These are phyloP conservation scores for Talaromyces thailandensis DNA, from an alignment of 495 filamentous ascomycete species.

Conservation along the genomic window DNA sequence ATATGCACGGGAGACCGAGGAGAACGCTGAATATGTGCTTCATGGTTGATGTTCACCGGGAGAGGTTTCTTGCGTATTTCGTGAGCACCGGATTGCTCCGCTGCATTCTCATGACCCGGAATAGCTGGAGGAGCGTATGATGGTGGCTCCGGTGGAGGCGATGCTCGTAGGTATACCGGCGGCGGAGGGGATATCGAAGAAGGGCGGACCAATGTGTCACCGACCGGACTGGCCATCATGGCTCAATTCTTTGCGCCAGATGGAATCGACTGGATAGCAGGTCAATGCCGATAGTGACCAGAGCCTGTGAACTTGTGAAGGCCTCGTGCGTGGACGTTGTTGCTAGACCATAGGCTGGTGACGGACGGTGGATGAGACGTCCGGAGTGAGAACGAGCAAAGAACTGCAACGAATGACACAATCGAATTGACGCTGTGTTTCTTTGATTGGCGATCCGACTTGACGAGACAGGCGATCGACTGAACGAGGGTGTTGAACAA, in stretches of 20 bases:
- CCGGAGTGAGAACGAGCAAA: not conserved
- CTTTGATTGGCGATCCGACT: not conserved
- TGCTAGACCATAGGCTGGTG: not conserved
- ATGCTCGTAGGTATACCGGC: conserved; percentile 32
- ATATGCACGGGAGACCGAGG: conserved; percentile 35
- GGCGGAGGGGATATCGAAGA: conserved; percentile 31
- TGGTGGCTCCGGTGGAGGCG: conserved; percentile 20
- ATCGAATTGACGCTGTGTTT: not conserved
- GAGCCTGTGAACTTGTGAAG: not conserved
- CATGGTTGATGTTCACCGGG: conserved; percentile 12
- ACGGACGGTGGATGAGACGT: not conserved
- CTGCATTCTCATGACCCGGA: conserved; percentile 11
- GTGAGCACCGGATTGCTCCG: conserved; percentile 3
- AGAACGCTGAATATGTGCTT: conserved; percentile 20
- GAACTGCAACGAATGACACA: not conserved
- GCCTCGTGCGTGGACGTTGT: not conserved
- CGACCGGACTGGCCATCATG: conserved; percentile 24
- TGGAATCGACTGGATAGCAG: not conserved
- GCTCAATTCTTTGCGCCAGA: not conserved
- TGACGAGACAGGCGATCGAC: not conserved
- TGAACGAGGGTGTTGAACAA: not conserved
- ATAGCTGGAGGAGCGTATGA: conserved; percentile 11
- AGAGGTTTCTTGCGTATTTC: conserved; percentile 19
- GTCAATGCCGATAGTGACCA: not conserved
- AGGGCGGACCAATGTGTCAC: conserved; percentile 12